A percentile compares a stretch with the other conserved stretches of the same genome.
Conservation (phyloP, 495 filamentous ascomycete genomes). For the Daldinia vernicosa region DNA sequence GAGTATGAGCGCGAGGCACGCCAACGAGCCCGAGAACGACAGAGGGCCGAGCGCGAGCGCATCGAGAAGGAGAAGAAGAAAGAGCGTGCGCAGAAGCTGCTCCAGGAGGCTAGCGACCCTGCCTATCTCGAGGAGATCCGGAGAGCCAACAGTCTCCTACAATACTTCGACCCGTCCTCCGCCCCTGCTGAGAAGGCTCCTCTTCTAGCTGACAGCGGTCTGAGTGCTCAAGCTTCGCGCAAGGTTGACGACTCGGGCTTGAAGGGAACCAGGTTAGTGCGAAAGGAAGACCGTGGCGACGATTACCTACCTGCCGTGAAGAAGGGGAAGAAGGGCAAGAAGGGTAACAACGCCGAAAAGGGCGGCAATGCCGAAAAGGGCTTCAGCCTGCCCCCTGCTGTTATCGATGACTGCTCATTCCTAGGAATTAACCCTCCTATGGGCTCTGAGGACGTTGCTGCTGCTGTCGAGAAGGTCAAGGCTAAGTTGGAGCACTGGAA, state of each 20-base stretch:
- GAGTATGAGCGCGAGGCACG: slow-evolving; percentile 83
- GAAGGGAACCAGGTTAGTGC: slow-evolving; percentile 78
- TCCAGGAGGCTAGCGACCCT: slow-evolving; percentile 88
- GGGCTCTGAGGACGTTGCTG: slow-evolving; percentile 80
- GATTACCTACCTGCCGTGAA: slow-evolving; percentile 87
- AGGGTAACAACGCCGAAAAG: slow-evolving; percentile 55
- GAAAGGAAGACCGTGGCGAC: slow-evolving; percentile 86
- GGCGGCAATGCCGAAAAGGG: slow-evolving; percentile 60
- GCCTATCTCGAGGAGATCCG: slow-evolving; percentile 93
- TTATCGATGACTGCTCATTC: slow-evolving; percentile 88
- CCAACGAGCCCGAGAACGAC: slow-evolving; percentile 66
- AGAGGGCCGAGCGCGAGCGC: slow-evolving; percentile 74
- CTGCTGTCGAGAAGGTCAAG: slow-evolving; percentile 83
- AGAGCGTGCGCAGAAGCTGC: slow-evolving; percentile 82
- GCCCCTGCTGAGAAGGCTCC: slow-evolving; percentile 66
- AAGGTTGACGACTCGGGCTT: slow-evolving; percentile 80
- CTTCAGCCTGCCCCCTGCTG: slow-evolving; percentile 86
- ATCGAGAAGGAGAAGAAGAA: slow-evolving; percentile 83
- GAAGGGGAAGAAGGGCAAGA: slow-evolving; percentile 91
- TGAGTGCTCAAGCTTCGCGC: slow-evolving; percentile 76
- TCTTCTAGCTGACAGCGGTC: slow-evolving; percentile 70
- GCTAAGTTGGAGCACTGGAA: slow-evolving; percentile 94
- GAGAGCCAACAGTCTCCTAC: slow-evolving; percentile 82
- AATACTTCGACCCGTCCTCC: slow-evolving; percentile 84
- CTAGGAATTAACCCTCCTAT: slow-evolving; percentile 87